A percentile compares a stretch with the other conserved stretches of the same genome.
Conservation (phyloP, 805 yeast genomes). For the Ogataea parapolymorpha region DNA sequence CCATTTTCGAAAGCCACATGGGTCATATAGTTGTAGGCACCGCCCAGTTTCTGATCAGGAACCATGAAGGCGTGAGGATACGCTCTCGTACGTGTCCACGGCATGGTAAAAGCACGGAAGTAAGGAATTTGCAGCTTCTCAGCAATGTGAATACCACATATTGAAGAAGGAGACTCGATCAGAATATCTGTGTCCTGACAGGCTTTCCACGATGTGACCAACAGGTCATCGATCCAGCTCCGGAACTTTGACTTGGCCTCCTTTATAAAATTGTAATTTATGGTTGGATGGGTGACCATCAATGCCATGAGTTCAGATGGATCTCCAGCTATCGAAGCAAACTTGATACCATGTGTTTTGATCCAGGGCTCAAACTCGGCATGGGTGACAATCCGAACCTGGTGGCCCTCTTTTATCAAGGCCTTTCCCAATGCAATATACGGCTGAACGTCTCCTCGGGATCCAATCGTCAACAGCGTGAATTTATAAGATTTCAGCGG, state of each 20-base stretch:
- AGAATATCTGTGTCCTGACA: slow-evolving; percentile 79
- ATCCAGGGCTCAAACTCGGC: slow-evolving; percentile 78
- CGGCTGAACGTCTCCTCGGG: slow-evolving; percentile 97
- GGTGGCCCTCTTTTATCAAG: slow-evolving; percentile 74
- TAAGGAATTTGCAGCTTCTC: slow-evolving; percentile 89
- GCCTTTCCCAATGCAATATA: slow-evolving; percentile 88
- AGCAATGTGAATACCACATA: slow-evolving; percentile 94
- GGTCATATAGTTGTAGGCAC: slow-evolving; percentile 87
- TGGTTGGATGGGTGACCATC: slow-evolving; percentile 87
- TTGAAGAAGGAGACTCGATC: slow-evolving; percentile 94
- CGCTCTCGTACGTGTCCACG: slow-evolving; percentile 94
- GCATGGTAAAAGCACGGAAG: slow-evolving; percentile 96
- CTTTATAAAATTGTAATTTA: slow-evolving; percentile 75
- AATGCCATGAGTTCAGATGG: slow-evolving; percentile 89
- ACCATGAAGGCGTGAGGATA: slow-evolving; percentile 96
- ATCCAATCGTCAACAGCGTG: slow-evolving; percentile 82
- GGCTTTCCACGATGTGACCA: slow-evolving; percentile 78
- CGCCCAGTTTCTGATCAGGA: slow-evolving; percentile 91
- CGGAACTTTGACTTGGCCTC: slow-evolving; percentile 81
- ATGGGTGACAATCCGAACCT: slow-evolving; percentile 83
- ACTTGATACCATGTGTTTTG: slow-evolving; percentile 58
- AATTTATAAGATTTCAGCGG: slow-evolving; percentile 57
- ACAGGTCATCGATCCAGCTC: slow-evolving; percentile 76
- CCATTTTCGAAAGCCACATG: slow-evolving; percentile 91
- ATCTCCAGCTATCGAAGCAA: slow-evolving; percentile 81